phyloP scores from a whole-genome alignment of 208 protist species.

The Acanthamoeba triangularis region DNA sequence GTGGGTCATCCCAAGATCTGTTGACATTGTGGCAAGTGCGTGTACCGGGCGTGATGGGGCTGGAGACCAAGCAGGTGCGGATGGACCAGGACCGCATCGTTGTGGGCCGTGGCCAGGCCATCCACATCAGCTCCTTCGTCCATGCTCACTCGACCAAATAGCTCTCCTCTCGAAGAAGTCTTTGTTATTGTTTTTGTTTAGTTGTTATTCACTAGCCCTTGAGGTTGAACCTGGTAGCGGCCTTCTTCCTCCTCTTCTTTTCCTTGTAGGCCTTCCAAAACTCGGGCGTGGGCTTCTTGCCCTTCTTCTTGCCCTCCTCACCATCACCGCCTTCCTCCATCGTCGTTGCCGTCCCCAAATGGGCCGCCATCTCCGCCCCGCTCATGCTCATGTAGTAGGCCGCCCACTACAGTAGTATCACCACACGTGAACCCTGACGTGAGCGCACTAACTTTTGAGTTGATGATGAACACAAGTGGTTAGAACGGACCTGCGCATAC shows the following conservation, averaged over 20 bases:
- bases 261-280: constrained; percentile 71
- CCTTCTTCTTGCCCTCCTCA: constrained; percentile 1
- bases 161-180: background rate
- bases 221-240: constrained; percentile 55
- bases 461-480: background rate
- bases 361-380: background rate
- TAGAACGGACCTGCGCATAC: background rate
- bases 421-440: background rate
- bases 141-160: background rate
- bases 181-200: background rate
- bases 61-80: background rate
- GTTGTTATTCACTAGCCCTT: background rate
- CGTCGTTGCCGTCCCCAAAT: no score
- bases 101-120: background rate
- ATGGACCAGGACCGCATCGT: constrained; percentile 29
- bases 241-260: constrained; percentile 71
- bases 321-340: background rate
- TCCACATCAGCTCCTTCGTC: background rate
- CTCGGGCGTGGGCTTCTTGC: constrained; percentile 54
- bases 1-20: no score
- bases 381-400: background rate
- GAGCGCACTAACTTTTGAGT: background rate
- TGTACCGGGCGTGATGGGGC: background rate
- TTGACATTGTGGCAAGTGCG: background rate
- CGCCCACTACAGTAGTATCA: background rate